Evolutionary conservation across 495 filamentous ascomycete species (phyloP), one percentile per base, ranked within the genome.

Genomic region (Penicillium argentinense): DNA sequence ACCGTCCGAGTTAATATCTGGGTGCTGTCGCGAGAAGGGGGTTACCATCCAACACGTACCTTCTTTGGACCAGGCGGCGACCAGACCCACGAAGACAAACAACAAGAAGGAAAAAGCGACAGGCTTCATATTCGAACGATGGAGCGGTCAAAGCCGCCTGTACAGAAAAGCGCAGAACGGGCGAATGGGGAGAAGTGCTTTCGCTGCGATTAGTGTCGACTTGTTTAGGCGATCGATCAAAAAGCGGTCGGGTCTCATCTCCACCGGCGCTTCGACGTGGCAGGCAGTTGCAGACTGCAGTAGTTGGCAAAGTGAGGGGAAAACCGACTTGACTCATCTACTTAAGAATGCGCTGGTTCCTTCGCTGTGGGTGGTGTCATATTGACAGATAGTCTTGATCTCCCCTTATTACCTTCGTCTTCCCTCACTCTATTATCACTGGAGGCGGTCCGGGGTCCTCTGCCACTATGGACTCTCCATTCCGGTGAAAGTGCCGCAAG

Each of bases 61-160:
- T 80, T 93, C 89, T 71, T 92, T 91, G 7, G 80, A 79, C 87
- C 88, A 95, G 12, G 87, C 89, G 47, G 80, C 79, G 33, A 78
- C 82, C 24, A 87, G 55, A 7, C 80, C 79, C 25, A 88, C 68
- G 34, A 66, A 55, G 42, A 64, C 60, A 18, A 72, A 57, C 28
- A 72, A 16, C 3, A 68, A 26, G 25, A 72, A 47, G 38, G 59
- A 66, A 22, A 70, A 49, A 14, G 56, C 36, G 26, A 57, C 48
- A 16, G 57, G 48, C 64, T 67, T 74, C 72, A 76, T 76, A 16
- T 50, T 67, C 34, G 17, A 34, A 27, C 32, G 36, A 40, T 51
- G 47, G 47, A 64, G 62, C 59, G 56, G 56, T 64, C 60, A 63
- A 61, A 56, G 47, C 53, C 55, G 54, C 62, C 39, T 32, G 38